phyloP scores from a whole-genome alignment of 2,329 filamentous ascomycete species.

The Talaromyces piceae region DNA sequence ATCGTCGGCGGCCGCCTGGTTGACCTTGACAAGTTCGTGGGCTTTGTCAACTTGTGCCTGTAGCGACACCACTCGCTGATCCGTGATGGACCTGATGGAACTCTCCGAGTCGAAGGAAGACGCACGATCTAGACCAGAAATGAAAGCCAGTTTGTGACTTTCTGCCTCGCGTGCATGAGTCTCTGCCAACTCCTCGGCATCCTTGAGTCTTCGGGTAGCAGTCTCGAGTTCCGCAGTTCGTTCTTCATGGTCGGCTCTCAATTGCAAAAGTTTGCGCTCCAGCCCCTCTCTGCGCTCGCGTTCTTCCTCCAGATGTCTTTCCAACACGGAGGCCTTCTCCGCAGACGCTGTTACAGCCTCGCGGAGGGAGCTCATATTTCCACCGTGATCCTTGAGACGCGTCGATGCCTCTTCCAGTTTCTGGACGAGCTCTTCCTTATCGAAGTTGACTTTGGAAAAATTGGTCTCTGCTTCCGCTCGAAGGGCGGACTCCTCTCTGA shows the following conservation, averaged over 20 bases:
- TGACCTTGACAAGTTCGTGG: conserved; percentile 74
- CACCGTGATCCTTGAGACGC: conserved; percentile 61
- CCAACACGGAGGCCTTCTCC: conserved; percentile 67
- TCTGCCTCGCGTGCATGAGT: conserved; percentile 81
- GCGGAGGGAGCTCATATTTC: conserved; percentile 66
- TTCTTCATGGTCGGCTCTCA: conserved; percentile 77
- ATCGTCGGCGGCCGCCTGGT: conserved; percentile 78
- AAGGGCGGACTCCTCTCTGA: conserved; percentile 72
- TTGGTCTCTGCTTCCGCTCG: conserved; percentile 69
- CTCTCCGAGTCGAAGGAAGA: conserved; percentile 35
- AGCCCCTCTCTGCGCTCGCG: conserved; percentile 64
- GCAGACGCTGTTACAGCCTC: conserved; percentile 71
- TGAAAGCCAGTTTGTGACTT: conserved; percentile 73
- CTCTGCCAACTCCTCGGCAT: conserved; percentile 81
- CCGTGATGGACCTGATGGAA: conserved; percentile 30
- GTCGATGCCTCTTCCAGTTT: conserved; percentile 61
- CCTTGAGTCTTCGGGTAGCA: conserved; percentile 64
- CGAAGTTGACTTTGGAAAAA: conserved; percentile 69
- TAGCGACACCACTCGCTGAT: conserved; percentile 60
- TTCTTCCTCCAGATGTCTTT: conserved; percentile 73
- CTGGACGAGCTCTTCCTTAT: conserved; percentile 68
- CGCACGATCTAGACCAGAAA: conserved; percentile 74
- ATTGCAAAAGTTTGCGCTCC: conserved; percentile 66
- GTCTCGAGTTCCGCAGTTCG: conserved; percentile 69
- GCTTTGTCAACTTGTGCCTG: conserved; percentile 73